Evolutionary conservation across 208 protist species (phyloP).

Genomic region (Trypanosoma platydactyli): DNA sequence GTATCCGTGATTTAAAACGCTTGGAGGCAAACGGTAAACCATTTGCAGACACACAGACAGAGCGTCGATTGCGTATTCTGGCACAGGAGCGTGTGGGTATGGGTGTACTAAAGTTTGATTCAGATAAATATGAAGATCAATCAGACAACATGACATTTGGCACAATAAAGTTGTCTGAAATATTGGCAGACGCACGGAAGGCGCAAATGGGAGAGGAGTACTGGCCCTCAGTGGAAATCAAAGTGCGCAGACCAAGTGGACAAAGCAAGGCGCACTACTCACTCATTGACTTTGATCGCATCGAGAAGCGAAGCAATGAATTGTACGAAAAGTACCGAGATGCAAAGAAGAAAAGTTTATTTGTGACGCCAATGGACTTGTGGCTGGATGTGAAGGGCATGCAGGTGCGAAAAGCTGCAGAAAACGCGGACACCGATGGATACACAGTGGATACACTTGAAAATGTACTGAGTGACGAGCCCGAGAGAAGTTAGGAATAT

Average conservation of each 20-base stretch:
- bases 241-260: constrained; percentile 82
- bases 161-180: constrained; percentile 67
- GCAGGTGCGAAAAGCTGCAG: constrained; percentile 61
- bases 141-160: constrained; percentile 84
- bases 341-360: constrained; percentile 87
- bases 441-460: constrained; percentile 78
- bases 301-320: constrained; percentile 76
- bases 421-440: constrained; percentile 63
- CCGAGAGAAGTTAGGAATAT: constrained; percentile 6
- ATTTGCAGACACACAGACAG: constrained; percentile 83
- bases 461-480: constrained; percentile 37
- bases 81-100: constrained; percentile 78
- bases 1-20: constrained; percentile 76
- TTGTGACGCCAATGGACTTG: constrained; percentile 88
- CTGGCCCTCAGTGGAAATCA: constrained; percentile 89
- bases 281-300: constrained; percentile 78
- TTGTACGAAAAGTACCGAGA: constrained; percentile 83
- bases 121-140: constrained; percentile 90
- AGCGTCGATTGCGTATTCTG: constrained; percentile 83
- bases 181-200: constrained; percentile 89
- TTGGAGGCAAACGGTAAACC: constrained; percentile 71
- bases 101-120: constrained; percentile 87
- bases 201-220: constrained; percentile 86
- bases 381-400: constrained; percentile 86
- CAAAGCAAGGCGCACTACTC: constrained; percentile 89